Evolutionary conservation across 768 basidiomycete species (phyloP).

Genomic region (Sporobolomyces pararoseus): DNA sequence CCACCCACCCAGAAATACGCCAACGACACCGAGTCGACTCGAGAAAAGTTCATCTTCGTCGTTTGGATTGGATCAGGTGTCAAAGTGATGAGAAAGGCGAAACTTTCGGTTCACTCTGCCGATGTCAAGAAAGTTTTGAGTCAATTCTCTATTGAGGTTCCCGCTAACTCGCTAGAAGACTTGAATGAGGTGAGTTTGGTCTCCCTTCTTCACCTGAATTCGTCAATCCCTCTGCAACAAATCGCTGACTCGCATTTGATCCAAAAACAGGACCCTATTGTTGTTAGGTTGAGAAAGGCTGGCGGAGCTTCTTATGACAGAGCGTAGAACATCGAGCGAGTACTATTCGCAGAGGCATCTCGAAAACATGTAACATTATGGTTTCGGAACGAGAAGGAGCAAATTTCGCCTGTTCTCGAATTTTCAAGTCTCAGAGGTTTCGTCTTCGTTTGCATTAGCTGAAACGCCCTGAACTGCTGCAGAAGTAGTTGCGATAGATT

Average conservation of each 20-base stretch:
- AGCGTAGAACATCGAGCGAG: not conserved
- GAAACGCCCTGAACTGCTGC: too few relatives aligned
- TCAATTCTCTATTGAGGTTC: conserved; percentile 77
- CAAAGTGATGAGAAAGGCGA: conserved; percentile 88
- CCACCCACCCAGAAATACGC: conserved; percentile 56
- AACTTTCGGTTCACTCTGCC: conserved; percentile 85
- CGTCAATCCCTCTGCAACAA: too few relatives aligned
- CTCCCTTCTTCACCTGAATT: not conserved
- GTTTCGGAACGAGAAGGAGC: too few relatives aligned
- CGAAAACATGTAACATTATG: not conserved
- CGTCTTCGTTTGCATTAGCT: too few relatives aligned
- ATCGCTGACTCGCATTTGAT: too few relatives aligned
- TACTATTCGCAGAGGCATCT: not conserved
- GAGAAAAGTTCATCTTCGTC: conserved; percentile 72
- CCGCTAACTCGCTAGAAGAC: conserved; percentile 76
- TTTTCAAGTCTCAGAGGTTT: too few relatives aligned
- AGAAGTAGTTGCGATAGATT: too few relatives aligned
- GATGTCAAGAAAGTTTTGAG: conserved; percentile 79
- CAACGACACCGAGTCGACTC: conserved; percentile 77
- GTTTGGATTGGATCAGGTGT: conserved; percentile 76
- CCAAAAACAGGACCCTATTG: conserved; percentile 66
- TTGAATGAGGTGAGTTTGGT: conserved; percentile 56
- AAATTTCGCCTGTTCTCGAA: too few relatives aligned
- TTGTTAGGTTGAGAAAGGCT: conserved; percentile 75
- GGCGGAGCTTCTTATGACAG: conserved; percentile 51